Conservation (phyloP, 345 rosid species). For the Noccaea bulbosa region DNA sequence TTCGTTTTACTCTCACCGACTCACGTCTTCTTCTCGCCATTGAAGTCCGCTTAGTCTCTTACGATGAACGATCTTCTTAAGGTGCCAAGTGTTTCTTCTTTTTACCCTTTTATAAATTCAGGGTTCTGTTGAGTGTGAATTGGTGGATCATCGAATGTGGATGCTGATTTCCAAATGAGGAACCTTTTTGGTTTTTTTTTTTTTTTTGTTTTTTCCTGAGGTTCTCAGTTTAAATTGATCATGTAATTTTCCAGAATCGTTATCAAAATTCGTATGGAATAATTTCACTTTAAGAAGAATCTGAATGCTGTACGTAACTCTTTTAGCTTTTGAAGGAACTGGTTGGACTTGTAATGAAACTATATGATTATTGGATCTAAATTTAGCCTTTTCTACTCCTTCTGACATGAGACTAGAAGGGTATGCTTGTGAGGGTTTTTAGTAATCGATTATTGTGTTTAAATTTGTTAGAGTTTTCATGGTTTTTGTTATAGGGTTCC, state of each 20-base stretch:
- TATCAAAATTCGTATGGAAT: slow-evolving; percentile 13
- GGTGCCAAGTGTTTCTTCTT: slow-evolving; percentile 24
- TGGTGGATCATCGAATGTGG: slow-evolving; percentile 28
- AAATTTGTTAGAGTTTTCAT: not conserved
- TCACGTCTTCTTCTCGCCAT: not conserved
- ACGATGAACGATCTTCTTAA: slow-evolving; percentile 49
- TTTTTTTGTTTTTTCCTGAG: slow-evolving; percentile 20
- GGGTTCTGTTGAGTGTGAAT: slow-evolving; percentile 23
- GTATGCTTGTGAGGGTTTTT: not conserved
- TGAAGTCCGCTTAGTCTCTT: slow-evolving; percentile 6
- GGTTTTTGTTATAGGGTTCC: slow-evolving; percentile 60
- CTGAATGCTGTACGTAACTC: slow-evolving; percentile 11
- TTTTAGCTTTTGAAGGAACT: not conserved
- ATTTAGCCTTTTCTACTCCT: not conserved
- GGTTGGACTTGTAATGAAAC: not conserved
- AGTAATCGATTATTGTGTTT: slow-evolving; percentile 10
- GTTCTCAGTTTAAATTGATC: not conserved
- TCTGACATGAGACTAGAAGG: not conserved
- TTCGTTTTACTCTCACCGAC: not conserved
- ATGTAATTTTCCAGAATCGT: not conserved
- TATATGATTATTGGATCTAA: slow-evolving; percentile 12
- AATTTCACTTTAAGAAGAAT: slow-evolving; percentile 24
- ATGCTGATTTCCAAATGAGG: slow-evolving; percentile 18
- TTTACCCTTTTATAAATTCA: not conserved
- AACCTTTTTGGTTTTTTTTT: not conserved